phyloP scores from a whole-genome alignment of 1,284 basidiomycete species.

The Sporisorium sorghi region DNA sequence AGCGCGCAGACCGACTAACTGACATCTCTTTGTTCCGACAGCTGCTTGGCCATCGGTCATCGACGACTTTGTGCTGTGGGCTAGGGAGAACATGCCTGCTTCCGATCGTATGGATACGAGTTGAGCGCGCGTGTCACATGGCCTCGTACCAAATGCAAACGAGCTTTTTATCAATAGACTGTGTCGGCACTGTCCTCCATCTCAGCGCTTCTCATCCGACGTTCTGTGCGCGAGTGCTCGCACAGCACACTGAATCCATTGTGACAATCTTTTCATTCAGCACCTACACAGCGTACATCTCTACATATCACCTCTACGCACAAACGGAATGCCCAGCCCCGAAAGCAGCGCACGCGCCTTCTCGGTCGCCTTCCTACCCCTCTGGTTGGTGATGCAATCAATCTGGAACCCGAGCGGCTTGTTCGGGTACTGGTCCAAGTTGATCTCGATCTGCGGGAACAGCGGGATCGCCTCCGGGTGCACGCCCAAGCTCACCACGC shows the following conservation, averaged over 20 bases:
- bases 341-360: constrained; percentile 62
- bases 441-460: constrained; percentile 76
- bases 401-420: constrained; percentile 66
- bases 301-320: constrained; percentile 60
- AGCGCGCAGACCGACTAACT: background rate
- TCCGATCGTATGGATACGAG: constrained; percentile 59
- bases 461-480: constrained; percentile 85
- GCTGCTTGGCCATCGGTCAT: constrained; percentile 89
- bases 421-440: constrained; percentile 67
- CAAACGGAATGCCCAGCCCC: constrained; percentile 66
- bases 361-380: constrained; percentile 63
- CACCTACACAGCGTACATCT: background rate
- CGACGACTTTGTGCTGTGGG: constrained; percentile 80
- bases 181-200: background rate
- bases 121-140: constrained; percentile 1
- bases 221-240: background rate
- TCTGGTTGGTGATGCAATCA: constrained; percentile 67
- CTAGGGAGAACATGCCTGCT: constrained; percentile 34
- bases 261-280: background rate
- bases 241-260: background rate
- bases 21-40: constrained; percentile 60
- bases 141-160: background rate
- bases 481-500: constrained; percentile 89
- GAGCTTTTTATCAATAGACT: background rate
- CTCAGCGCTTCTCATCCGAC: background rate